phyloP scores from a whole-genome alignment of 2,329 filamentous ascomycete species.

The Phialophora tarda region DNA sequence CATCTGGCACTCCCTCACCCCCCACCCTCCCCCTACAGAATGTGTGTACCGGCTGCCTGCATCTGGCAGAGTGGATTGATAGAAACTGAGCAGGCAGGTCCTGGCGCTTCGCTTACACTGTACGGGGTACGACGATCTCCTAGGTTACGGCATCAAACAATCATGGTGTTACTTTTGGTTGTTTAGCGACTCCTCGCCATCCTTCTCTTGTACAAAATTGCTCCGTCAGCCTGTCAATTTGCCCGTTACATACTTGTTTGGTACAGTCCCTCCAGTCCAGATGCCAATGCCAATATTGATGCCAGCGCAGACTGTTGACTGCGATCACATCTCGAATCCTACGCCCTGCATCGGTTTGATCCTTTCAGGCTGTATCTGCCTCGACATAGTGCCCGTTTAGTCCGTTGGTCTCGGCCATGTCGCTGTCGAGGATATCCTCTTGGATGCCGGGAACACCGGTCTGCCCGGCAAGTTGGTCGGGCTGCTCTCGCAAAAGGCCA shows the following conservation, averaged over 20 bases:
- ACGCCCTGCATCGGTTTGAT: neutral
- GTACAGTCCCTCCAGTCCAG: neutral
- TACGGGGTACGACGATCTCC: neutral
- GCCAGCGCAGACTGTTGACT: neutral
- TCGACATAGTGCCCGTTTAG: slow-evolving; percentile 27
- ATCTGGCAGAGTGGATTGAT: slow-evolving; percentile 10
- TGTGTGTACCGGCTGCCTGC: slow-evolving; percentile 7
- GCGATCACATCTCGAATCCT: too few species aligned
- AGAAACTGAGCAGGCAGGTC: neutral
- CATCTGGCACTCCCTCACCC: slow-evolving; percentile 11
- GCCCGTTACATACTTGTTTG: slow-evolving; percentile 1
- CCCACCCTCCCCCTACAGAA: too few species aligned
- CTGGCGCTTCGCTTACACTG: neutral
- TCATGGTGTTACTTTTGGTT: neutral
- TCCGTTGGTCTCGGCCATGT: slow-evolving; percentile 34
- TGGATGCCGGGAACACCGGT: slow-evolving; percentile 37
- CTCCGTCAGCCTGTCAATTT: slow-evolving; percentile 7
- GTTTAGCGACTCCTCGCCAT: neutral
- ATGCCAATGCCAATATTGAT: neutral
- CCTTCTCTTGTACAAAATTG: slow-evolving; percentile 11
- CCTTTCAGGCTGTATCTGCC: slow-evolving; percentile 25
- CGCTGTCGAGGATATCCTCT: slow-evolving; percentile 34
- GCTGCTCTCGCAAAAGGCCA: slow-evolving; percentile 34
- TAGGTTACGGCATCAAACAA: neutral
- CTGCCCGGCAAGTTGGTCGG: slow-evolving; percentile 32